Conservation (phyloP, 2,329 filamentous ascomycete species). For the Massarina eburnea region DNA sequence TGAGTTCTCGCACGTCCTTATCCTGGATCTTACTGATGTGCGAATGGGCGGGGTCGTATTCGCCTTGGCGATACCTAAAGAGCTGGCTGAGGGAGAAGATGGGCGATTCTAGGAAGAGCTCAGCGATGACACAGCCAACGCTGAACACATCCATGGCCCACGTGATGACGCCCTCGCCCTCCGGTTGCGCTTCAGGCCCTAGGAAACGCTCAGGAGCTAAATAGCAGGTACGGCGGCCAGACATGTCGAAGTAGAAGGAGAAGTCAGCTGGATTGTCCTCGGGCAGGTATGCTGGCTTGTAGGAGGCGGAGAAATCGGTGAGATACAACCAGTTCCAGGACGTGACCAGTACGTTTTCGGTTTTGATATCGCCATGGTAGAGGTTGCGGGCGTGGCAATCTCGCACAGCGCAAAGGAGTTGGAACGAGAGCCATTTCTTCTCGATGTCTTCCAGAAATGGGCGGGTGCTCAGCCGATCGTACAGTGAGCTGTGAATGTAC, state of each 20-base stretch:
- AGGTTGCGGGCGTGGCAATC: constrained; percentile 89
- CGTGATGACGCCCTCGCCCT: constrained; percentile 64
- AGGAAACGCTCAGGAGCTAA: constrained; percentile 92
- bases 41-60: constrained; percentile 83
- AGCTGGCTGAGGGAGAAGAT: constrained; percentile 98
- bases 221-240: constrained; percentile 88
- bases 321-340: constrained; percentile 99
- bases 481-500: constrained; percentile 93
- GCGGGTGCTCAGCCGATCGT: constrained; percentile 91
- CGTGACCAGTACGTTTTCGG: constrained; percentile 93
- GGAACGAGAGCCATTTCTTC: constrained; percentile 98
- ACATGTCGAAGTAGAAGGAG: constrained; percentile 96
- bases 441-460: constrained; percentile 97
- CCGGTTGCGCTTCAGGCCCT: constrained; percentile 66
- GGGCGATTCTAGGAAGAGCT: constrained; percentile 90
- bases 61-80: constrained; percentile 88
- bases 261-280: constrained; percentile 98
- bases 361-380: constrained; percentile 98
- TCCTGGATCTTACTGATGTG: constrained; percentile 87
- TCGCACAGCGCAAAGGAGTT: constrained; percentile 85
- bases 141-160: constrained; percentile 99
- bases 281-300: constrained; percentile 90
- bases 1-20: constrained; percentile 80
- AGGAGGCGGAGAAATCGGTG: constrained; percentile 93
- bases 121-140: constrained; percentile 92